These are phyloP conservation scores for Eutrema salsugineum DNA, from an alignment of 441 rosid species.

Conservation along the genomic window DNA sequence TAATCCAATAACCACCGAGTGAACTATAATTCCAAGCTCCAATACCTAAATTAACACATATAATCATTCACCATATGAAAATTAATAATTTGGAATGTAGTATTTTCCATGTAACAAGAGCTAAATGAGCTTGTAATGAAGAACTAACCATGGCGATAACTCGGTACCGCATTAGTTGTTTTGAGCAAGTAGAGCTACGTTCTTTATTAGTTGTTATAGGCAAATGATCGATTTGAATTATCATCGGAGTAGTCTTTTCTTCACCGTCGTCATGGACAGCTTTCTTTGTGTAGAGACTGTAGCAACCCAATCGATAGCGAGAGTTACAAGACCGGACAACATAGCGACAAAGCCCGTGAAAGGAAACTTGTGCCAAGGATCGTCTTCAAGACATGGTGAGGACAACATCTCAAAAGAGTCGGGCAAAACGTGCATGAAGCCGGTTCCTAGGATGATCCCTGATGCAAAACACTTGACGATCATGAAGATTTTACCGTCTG, in stretches of 20 bases:
- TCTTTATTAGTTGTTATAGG: conserved; percentile 22
- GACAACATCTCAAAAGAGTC: conserved; percentile 51
- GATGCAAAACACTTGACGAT: conserved; percentile 43
- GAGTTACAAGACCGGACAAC: conserved; percentile 39
- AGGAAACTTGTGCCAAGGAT: conserved; percentile 53
- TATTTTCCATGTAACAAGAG: not conserved
- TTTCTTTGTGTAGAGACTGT: conserved; percentile 31
- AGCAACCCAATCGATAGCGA: conserved; percentile 46
- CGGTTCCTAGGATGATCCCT: conserved; percentile 47
- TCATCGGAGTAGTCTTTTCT: conserved; percentile 10
- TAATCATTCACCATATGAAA: not conserved
- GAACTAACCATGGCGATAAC: conserved; percentile 53
- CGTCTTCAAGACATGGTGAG: conserved; percentile 38
- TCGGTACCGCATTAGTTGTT: conserved; percentile 43
- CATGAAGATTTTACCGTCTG: conserved; percentile 37
- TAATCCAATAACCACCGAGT: conserved; percentile 47
- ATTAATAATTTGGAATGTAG: not conserved
- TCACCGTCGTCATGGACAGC: not conserved
- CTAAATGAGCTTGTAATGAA: not conserved
- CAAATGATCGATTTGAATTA: conserved; percentile 13
- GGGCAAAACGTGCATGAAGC: conserved; percentile 55
- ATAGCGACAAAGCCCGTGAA: conserved; percentile 48
- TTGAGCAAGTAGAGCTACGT: not conserved
- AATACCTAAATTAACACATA: conserved; percentile 32
- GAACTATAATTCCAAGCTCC: conserved; percentile 45